Evolutionary conservation across 2,329 filamentous ascomycete genomes (phyloP).

Genomic region (Remersonia thermophila): DNA sequence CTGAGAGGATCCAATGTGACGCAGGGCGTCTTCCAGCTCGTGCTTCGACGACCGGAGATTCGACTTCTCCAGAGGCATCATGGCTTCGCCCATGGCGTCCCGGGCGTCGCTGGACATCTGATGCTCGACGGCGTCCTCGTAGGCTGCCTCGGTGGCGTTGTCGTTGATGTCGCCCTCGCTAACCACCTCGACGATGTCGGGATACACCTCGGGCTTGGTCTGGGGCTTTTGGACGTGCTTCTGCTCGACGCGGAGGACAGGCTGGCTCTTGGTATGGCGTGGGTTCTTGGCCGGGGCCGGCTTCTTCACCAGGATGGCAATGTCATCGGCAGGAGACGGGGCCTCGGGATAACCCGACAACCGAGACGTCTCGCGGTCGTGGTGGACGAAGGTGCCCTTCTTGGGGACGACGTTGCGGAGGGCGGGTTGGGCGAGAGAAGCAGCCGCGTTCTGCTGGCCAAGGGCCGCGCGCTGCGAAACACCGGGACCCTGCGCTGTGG

Average conservation of each 20-base stretch:
- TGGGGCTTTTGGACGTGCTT: slow-evolving; percentile 32
- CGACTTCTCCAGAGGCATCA: too few species aligned
- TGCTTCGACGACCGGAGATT: not conserved
- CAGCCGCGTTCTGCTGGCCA: slow-evolving; percentile 4
- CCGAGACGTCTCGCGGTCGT: slow-evolving; percentile 13
- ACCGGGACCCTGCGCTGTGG: slow-evolving; percentile 1
- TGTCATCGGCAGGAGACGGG: slow-evolving; percentile 9
- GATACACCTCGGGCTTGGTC: slow-evolving; percentile 26
- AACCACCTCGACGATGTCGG: slow-evolving; percentile 16
- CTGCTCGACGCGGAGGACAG: slow-evolving; percentile 33
- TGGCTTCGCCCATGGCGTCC: slow-evolving; percentile 2
- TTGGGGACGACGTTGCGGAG: slow-evolving; percentile 15
- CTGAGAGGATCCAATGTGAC: slow-evolving; percentile 2
- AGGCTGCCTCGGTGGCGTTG: slow-evolving; percentile 29
- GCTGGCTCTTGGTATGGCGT: slow-evolving; percentile 43
- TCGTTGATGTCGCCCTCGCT: slow-evolving; percentile 24
- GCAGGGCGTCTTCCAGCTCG: slow-evolving; percentile 4
- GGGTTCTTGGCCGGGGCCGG: slow-evolving; percentile 19
- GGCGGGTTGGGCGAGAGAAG: slow-evolving; percentile 9
- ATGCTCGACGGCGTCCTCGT: slow-evolving; percentile 35
- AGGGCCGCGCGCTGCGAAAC: slow-evolving; percentile 5
- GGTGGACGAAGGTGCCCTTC: slow-evolving; percentile 19
- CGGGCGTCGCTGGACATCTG: slow-evolving; percentile 14
- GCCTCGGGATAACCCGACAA: slow-evolving; percentile 3
- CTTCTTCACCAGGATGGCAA: slow-evolving; percentile 11